These are phyloP conservation scores for Microcyclosporella mali DNA, from an alignment of 2,329 filamentous ascomycete species.

Conservation along the genomic window DNA sequence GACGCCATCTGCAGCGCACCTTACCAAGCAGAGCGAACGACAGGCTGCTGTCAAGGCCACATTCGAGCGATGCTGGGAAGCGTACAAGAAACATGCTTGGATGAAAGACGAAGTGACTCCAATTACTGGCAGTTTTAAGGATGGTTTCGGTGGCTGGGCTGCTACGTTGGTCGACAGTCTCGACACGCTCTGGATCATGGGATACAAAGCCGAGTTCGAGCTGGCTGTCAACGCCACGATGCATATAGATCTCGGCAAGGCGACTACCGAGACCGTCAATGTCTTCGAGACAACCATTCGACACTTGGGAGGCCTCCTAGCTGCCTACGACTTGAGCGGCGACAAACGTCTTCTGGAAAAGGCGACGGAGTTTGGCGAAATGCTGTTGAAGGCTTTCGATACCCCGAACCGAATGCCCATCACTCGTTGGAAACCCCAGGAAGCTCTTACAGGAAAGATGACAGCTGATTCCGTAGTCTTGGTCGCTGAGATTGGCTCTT, in stretches of 20 bases:
- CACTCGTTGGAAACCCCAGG: constrained; percentile 40
- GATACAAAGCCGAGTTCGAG: constrained; percentile 42
- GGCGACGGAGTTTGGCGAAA: constrained; percentile 34
- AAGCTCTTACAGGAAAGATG: constrained; percentile 35
- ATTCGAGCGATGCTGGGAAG: constrained; percentile 41
- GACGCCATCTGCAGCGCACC: constrained; percentile 30
- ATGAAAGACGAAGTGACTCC: constrained; percentile 45
- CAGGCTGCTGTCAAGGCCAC: constrained; percentile 36
- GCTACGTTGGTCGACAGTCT: constrained; percentile 42
- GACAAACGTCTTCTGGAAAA: constrained; percentile 32
- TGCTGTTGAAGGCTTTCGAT: constrained; percentile 46
- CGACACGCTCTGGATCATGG: constrained; percentile 46
- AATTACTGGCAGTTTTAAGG: constrained; percentile 35
- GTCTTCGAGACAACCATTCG: constrained; percentile 47
- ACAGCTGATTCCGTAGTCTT: constrained; percentile 37
- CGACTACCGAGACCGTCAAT: constrained; percentile 37
- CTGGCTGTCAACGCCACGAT: constrained; percentile 40
- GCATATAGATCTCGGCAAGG: constrained; percentile 39
- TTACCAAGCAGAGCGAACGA: constrained; percentile 30
- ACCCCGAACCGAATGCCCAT: constrained; percentile 42
- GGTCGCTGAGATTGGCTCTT: constrained; percentile 43
- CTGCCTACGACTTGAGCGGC: constrained; percentile 33
- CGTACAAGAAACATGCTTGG: constrained; percentile 43
- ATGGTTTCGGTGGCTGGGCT: constrained; percentile 45
- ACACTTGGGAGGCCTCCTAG: constrained; percentile 34